phyloP scores from a whole-genome alignment of 805 yeast species.

The Candida patagonica region DNA sequence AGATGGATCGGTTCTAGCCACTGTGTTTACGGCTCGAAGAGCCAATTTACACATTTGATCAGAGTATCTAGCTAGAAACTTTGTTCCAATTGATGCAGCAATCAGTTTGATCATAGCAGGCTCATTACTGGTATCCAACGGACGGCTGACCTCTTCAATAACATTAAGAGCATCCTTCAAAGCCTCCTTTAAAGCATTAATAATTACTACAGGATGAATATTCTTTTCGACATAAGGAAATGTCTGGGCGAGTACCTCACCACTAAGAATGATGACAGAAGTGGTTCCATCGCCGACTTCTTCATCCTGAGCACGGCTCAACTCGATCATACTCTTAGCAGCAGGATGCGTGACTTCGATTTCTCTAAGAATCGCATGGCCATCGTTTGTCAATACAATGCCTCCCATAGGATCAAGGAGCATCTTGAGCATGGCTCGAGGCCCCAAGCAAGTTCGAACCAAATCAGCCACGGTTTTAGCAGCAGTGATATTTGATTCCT shows the following conservation, averaged over 20 bases:
- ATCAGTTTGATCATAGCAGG: slow-evolving; percentile 79
- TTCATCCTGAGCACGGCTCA: slow-evolving; percentile 95
- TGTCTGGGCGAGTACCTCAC: slow-evolving; percentile 91
- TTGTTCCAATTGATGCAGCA: slow-evolving; percentile 90
- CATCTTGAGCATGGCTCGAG: slow-evolving; percentile 98
- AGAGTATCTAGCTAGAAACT: slow-evolving; percentile 86
- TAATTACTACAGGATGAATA: slow-evolving; percentile 94
- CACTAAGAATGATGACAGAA: slow-evolving; percentile 92
- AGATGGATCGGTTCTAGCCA: slow-evolving; percentile 35
- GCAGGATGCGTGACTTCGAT: slow-evolving; percentile 77
- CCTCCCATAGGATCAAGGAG: slow-evolving; percentile 91
- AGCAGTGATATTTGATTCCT: slow-evolving; percentile 92
- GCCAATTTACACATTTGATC: slow-evolving; percentile 85
- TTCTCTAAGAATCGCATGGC: slow-evolving; percentile 95
- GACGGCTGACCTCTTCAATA: slow-evolving; percentile 71
- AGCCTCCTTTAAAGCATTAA: slow-evolving; percentile 88
- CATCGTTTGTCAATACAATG: slow-evolving; percentile 93
- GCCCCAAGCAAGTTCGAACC: slow-evolving; percentile 95
- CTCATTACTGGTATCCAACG: slow-evolving; percentile 78
- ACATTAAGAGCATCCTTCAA: slow-evolving; percentile 82
- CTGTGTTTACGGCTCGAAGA: slow-evolving; percentile 79
- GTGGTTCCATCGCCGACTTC: slow-evolving; percentile 99
- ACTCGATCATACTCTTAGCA: slow-evolving; percentile 96
- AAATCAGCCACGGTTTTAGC: slow-evolving; percentile 99
- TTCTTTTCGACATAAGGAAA: slow-evolving; percentile 87